phyloP scores from a whole-genome alignment of 805 yeast genomes.

The Novakomyces olei region DNA sequence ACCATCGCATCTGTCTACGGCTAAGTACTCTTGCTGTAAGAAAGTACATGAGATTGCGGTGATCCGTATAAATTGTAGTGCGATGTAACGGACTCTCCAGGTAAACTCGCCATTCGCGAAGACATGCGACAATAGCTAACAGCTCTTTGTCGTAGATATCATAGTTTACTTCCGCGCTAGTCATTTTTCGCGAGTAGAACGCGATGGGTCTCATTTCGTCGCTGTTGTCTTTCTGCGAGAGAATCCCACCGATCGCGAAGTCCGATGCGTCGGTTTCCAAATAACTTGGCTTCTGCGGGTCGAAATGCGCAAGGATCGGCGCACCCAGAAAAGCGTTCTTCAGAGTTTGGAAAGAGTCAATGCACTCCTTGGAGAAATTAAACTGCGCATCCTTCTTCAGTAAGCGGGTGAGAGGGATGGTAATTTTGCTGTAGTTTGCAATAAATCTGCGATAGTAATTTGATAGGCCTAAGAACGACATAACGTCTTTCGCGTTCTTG shows the following conservation, averaged over 20 bases:
- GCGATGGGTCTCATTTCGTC: no score
- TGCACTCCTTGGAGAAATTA: background rate
- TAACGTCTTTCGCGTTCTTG: constrained; percentile 5
- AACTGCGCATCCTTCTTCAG: background rate
- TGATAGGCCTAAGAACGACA: constrained; percentile 4
- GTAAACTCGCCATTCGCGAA: background rate
- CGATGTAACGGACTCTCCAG: background rate
- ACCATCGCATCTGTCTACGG: background rate
- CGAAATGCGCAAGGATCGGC: background rate
- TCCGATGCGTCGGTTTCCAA: constrained; percentile 7
- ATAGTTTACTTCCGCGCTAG: constrained; percentile 5
- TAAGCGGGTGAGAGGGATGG: constrained; percentile 2
- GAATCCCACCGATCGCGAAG: constrained; percentile 1
- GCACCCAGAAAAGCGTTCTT: background rate
- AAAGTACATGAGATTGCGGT: background rate
- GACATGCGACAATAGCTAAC: background rate
- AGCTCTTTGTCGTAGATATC: constrained; percentile 6
- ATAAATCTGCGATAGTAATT: constrained; percentile 5
- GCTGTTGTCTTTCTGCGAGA: background rate
- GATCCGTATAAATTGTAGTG: background rate
- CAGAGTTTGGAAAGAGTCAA: no score
- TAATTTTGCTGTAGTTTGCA: background rate
- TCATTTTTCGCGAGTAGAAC: constrained; percentile 2
- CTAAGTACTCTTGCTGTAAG: background rate
- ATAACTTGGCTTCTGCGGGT: background rate